phyloP scores from a whole-genome alignment of 2,329 filamentous ascomycete genomes.

The Coniochaeta sp. region DNA sequence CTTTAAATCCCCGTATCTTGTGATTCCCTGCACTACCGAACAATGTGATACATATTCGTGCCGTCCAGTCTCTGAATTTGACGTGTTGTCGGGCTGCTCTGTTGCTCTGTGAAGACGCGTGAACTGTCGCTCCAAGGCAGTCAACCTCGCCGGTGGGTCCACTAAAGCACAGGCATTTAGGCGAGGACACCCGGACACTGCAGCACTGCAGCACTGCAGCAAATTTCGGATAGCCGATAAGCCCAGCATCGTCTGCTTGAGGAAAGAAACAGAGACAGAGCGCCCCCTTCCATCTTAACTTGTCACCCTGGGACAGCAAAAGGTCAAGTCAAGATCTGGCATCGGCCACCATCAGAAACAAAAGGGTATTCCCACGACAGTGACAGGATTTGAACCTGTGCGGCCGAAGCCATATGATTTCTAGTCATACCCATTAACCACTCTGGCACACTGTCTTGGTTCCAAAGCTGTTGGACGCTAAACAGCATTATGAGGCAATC shows the following conservation, averaged over 20 bases:
- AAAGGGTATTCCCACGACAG: background rate
- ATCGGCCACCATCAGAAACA: background rate
- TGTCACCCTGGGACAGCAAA: too few species aligned
- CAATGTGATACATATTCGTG: background rate
- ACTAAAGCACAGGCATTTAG: background rate
- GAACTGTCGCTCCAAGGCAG: background rate
- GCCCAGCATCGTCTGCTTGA: too few species aligned
- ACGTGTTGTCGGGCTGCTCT: background rate
- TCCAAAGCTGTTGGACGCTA: background rate
- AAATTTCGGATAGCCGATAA: too few species aligned
- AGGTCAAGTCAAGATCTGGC: too few species aligned
- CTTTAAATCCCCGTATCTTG: background rate
- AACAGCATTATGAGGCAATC: background rate
- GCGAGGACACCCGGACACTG: background rate
- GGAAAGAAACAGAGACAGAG: background rate
- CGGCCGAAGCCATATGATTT: constrained; percentile 4
- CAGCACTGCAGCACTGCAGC: too few species aligned
- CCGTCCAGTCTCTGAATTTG: background rate
- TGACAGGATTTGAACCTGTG: constrained; percentile 3
- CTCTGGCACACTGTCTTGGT: constrained; percentile 1
- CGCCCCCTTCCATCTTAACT: too few species aligned
- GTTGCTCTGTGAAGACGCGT: background rate
- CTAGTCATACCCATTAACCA: constrained; percentile 4
- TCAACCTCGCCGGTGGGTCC: background rate
- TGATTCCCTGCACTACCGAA: background rate